Percentiles rank a stretch among this genome's conserved stretches.
Evolutionary conservation across 441 rosid genomes (phyloP).

Genomic region (Brassica balearica): DNA sequence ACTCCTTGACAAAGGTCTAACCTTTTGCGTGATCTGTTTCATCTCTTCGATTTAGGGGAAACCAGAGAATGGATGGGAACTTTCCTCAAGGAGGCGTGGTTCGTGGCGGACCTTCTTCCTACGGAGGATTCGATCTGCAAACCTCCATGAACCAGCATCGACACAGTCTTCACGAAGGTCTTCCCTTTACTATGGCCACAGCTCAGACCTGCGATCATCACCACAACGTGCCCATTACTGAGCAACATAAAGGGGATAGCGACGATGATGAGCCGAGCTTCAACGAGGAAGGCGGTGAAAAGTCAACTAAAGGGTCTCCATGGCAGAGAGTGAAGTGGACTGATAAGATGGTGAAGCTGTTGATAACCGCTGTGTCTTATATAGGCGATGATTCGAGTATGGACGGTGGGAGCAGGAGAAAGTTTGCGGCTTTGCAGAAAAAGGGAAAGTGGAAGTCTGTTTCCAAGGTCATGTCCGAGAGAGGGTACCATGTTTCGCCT

Average conservation of each 20-base stretch:
- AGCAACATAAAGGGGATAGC: constrained; percentile 61
- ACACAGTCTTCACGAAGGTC: constrained; percentile 30
- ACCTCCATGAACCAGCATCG: constrained; percentile 61
- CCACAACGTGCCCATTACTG: constrained; percentile 45
- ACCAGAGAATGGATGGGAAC: constrained; percentile 65
- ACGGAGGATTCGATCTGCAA: constrained; percentile 74
- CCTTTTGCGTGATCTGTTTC: constrained; percentile 6
- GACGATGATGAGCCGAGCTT: constrained; percentile 86
- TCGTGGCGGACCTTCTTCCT: constrained; percentile 65
- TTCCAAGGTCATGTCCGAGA: constrained; percentile 88
- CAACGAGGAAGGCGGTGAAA: constrained; percentile 62
- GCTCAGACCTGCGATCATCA: constrained; percentile 68
- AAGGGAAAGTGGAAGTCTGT: constrained; percentile 95
- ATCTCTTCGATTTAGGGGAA: neutral
- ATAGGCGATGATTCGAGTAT: constrained; percentile 70
- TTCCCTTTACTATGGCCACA: constrained; percentile 50
- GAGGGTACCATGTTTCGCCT: constrained; percentile 87
- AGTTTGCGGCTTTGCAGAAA: constrained; percentile 75
- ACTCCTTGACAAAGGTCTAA: neutral
- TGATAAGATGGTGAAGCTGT: constrained; percentile 88
- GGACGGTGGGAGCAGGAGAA: constrained; percentile 69
- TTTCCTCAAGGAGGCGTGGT: constrained; percentile 70
- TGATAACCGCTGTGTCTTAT: constrained; percentile 91
- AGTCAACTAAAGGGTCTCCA: constrained; percentile 63
- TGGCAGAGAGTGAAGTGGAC: constrained; percentile 99